Conservation (phyloP, 306 rosid species). For the Pterocarpus santalinus region DNA sequence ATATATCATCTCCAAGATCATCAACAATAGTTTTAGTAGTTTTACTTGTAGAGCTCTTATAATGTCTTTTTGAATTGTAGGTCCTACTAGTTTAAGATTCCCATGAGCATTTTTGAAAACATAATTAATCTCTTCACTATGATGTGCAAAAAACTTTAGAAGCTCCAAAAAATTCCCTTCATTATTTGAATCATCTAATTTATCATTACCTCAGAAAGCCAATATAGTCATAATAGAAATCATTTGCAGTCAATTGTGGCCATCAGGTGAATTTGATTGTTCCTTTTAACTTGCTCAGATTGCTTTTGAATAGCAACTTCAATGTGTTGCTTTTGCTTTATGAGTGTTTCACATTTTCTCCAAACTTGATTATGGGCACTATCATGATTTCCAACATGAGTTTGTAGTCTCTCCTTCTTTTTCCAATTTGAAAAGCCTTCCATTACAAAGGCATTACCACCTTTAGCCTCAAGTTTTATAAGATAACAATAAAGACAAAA, state of each 20-base stretch:
- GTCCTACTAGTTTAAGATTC: background rate
- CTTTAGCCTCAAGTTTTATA: no score
- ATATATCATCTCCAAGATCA: no score
- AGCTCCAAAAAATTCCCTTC: background rate
- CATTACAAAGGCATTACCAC: no score
- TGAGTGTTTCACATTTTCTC: background rate
- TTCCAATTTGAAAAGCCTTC: no score
- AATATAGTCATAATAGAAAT: background rate
- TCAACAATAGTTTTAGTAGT: no score
- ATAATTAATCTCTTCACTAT: background rate
- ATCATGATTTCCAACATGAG: background rate
- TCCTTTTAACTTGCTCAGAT: background rate
- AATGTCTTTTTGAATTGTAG: background rate
- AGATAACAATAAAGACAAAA: no score
- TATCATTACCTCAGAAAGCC: background rate
- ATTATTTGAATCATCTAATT: background rate
- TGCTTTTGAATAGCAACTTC: background rate
- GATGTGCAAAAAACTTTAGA: background rate
- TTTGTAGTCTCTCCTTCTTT: no score
- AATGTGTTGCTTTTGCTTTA: constrained; percentile 8
- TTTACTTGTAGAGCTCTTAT: background rate
- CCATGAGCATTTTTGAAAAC: background rate
- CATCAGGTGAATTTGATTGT: background rate
- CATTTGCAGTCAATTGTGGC: background rate
- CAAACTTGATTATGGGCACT: constrained; percentile 21